A percentile compares a stretch with the other conserved stretches of the same genome.
Conservation (phyloP, 345 rosid species). For the Mangifera indica region DNA sequence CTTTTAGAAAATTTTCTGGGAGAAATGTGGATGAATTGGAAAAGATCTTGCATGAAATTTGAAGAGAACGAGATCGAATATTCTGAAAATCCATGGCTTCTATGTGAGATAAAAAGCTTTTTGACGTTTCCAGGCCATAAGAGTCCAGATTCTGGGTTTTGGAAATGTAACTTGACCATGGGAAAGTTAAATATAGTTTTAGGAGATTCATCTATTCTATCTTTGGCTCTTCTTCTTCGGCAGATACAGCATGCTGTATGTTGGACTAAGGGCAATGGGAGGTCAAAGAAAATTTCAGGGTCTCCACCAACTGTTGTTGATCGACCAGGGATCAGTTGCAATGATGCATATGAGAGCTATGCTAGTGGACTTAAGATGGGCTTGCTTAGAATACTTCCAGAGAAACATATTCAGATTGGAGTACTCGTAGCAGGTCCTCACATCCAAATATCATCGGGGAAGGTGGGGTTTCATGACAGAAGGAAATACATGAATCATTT, state of each 20-base stretch:
- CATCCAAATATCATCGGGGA: constrained; percentile 45
- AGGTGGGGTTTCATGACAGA: constrained; percentile 33
- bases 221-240: constrained; percentile 50
- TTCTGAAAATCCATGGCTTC: constrained; percentile 60
- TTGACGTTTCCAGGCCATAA: constrained; percentile 43
- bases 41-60: constrained; percentile 35
- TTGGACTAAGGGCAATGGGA: constrained; percentile 32
- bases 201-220: constrained; percentile 50
- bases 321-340: constrained; percentile 39
- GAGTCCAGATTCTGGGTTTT: constrained; percentile 47
- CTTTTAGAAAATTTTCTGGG: constrained; percentile 47
- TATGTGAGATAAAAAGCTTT: constrained; percentile 57
- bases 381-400: constrained; percentile 55
- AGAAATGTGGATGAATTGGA: constrained; percentile 73
- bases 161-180: constrained; percentile 58
- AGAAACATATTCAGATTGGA: constrained; percentile 67
- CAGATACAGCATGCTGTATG: constrained; percentile 51
- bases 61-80: constrained; percentile 45
- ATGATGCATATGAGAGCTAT: constrained; percentile 36
- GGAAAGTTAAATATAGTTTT: constrained; percentile 65
- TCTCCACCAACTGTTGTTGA: constrained; percentile 28
- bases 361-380: constrained; percentile 39
- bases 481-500: constrained; percentile 26
- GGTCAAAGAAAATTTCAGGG: constrained; percentile 30
- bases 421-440: constrained; percentile 69